These are phyloP conservation scores for Saccharum officinarum DNA, from an alignment of 176 grass and related monocot genomes.

Conservation along the genomic window DNA sequence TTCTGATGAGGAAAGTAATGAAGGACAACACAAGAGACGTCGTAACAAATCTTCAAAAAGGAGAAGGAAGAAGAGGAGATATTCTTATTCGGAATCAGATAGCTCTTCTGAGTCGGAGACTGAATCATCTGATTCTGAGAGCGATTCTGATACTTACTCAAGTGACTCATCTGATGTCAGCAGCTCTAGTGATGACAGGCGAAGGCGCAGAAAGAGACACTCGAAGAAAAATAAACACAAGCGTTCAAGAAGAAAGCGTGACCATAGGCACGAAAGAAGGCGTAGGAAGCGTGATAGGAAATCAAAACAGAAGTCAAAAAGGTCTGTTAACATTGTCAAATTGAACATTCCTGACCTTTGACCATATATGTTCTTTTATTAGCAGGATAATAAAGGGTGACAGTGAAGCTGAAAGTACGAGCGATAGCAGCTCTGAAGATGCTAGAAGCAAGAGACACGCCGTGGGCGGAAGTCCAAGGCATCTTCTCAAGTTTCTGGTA, in stretches of 20 bases:
- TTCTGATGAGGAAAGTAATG: constrained; percentile 57
- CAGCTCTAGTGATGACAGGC: constrained; percentile 87
- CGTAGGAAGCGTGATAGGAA: constrained; percentile 80
- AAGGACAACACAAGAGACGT: constrained; percentile 49
- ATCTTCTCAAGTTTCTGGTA: constrained; percentile 69
- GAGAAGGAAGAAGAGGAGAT: constrained; percentile 76
- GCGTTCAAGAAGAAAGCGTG: constrained; percentile 73
- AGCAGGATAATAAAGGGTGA: constrained; percentile 56
- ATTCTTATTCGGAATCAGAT: constrained; percentile 85
- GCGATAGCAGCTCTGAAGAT: constrained; percentile 60
- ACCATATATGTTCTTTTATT: constrained; percentile 23
- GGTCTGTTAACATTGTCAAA: constrained; percentile 38
- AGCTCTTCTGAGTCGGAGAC: constrained; percentile 76
- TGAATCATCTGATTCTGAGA: constrained; percentile 70
- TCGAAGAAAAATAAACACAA: constrained; percentile 75
- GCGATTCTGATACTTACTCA: constrained; percentile 75
- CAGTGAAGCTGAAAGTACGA: constrained; percentile 49
- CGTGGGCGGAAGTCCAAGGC: constrained; percentile 56
- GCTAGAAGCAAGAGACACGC: constrained; percentile 50
- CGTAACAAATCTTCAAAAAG: constrained; percentile 80
- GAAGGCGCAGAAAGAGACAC: constrained; percentile 60
- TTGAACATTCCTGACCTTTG: constrained; percentile 2
- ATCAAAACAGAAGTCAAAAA: constrained; percentile 67
- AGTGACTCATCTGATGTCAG: constrained; percentile 77
- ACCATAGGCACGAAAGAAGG: constrained; percentile 70